phyloP scores from a whole-genome alignment of 192 early-diverging fungal species.

The Coemansia sp. region DNA sequence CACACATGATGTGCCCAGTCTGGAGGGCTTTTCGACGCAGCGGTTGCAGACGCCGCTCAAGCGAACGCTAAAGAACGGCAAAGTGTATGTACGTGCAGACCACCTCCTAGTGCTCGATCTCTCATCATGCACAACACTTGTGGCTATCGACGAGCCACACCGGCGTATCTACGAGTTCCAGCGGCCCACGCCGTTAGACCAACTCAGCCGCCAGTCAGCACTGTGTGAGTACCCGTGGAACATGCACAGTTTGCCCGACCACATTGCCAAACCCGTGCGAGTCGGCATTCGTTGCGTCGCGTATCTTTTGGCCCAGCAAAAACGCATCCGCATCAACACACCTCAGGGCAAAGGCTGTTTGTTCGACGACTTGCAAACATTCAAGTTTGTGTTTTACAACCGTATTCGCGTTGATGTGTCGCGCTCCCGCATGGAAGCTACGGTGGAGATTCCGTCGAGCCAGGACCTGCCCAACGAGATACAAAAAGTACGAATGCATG shows the following conservation, averaged over 20 bases:
- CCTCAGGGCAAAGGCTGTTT: conserved; percentile 69
- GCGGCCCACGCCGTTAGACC: conserved; percentile 15
- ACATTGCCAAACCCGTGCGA: conserved; percentile 42
- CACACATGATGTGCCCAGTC: neutral
- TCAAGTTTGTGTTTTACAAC: conserved; percentile 67
- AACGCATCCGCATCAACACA: conserved; percentile 66
- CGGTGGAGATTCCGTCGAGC: conserved; percentile 53
- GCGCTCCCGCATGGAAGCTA: conserved; percentile 21
- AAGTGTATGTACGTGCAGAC: conserved; percentile 25
- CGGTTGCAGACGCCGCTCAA: conserved; percentile 26
- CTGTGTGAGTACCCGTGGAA: conserved; percentile 22
- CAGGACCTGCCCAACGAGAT: conserved; percentile 52
- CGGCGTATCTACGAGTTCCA: conserved; percentile 22
- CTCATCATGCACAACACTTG: conserved; percentile 1
- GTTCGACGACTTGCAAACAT: conserved; percentile 68
- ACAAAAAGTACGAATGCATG: conserved; percentile 33
- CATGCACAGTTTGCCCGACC: conserved; percentile 18
- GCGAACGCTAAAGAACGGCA: conserved; percentile 42
- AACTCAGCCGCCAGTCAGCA: conserved; percentile 6
- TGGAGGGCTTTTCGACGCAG: conserved; percentile 17
- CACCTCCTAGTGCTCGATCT: conserved; percentile 37
- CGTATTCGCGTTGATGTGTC: conserved; percentile 57
- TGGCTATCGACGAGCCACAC: conserved; percentile 19
- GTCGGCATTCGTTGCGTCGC: conserved; percentile 56
- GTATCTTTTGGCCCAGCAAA: conserved; percentile 61